Conservation (phyloP, 306 rosid genomes). For the Pterocarpus santalinus region DNA sequence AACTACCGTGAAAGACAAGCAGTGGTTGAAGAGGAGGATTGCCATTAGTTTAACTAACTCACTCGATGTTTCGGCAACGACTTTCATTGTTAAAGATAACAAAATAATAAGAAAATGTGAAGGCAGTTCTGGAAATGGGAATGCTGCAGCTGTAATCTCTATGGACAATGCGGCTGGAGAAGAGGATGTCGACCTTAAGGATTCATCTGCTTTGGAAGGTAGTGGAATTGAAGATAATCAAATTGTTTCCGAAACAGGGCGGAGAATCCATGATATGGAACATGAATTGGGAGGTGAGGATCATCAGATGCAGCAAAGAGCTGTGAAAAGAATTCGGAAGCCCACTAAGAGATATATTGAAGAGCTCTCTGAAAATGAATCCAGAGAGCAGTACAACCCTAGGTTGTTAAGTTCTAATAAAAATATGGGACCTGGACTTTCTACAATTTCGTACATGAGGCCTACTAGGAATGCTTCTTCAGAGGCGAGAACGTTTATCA, state of each 20-base stretch:
- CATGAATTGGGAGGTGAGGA: slow-evolving; percentile 63
- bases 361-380: slow-evolving; percentile 90
- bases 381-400: slow-evolving; percentile 62
- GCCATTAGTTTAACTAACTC: slow-evolving; percentile 94
- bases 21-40: slow-evolving; percentile 95
- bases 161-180: slow-evolving; percentile 49
- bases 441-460: slow-evolving; percentile 53
- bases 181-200: slow-evolving; percentile 50
- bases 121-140: slow-evolving; percentile 57
- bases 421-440: slow-evolving; percentile 54
- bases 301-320: slow-evolving; percentile 62
- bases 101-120: slow-evolving; percentile 61
- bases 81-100: slow-evolving; percentile 71
- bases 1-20: slow-evolving; percentile 93
- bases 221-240: slow-evolving; percentile 59
- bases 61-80: slow-evolving; percentile 77
- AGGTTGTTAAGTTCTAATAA: slow-evolving; percentile 57
- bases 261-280: slow-evolving; percentile 54
- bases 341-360: slow-evolving; percentile 98
- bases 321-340: slow-evolving; percentile 85
- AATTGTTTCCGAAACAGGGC: slow-evolving; percentile 56
- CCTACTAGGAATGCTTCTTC: slow-evolving; percentile 62
- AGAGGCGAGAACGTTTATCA: slow-evolving; percentile 67
- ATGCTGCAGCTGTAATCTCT: slow-evolving; percentile 45
- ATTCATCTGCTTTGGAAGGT: slow-evolving; percentile 54